Evolutionary conservation across 1,284 basidiomycete species (phyloP).

Genomic region (Microbotryomycetes sp.): DNA sequence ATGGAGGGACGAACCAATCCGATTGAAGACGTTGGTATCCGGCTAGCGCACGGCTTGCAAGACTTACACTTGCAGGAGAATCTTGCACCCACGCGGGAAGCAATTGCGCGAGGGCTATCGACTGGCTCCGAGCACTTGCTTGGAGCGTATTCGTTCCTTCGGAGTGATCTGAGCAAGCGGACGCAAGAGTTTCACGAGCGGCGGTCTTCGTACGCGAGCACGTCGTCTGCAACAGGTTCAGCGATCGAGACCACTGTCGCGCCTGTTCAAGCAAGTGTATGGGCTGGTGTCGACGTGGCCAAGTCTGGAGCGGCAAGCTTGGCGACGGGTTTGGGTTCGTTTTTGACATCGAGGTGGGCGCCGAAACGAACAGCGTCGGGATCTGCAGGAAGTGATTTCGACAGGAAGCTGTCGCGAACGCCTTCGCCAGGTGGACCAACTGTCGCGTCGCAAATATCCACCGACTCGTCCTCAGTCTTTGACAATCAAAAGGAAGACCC

Average conservation of each 20-base stretch:
- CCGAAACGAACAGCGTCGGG: not conserved
- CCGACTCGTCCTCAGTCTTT: not conserved
- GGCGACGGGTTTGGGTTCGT: constrained; percentile 14
- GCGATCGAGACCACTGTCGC: not conserved
- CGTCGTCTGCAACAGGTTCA: not conserved
- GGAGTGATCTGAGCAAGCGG: constrained; percentile 20
- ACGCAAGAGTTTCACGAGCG: constrained; percentile 1
- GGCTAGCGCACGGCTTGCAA: constrained; percentile 80
- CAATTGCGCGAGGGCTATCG: constrained; percentile 63
- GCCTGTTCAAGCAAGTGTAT: not conserved
- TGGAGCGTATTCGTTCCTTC: constrained; percentile 20
- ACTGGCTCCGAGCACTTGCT: constrained; percentile 68
- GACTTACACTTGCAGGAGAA: constrained; percentile 83
- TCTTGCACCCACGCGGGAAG: constrained; percentile 78
- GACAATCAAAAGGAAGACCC: not conserved
- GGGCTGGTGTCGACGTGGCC: constrained; percentile 27
- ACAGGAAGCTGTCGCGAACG: not conserved
- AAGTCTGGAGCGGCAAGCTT: constrained; percentile 19
- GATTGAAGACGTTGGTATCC: constrained; percentile 77
- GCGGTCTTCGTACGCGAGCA: not conserved
- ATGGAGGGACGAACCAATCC: constrained; percentile 80
- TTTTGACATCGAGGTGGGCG: constrained; percentile 4
- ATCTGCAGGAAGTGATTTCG: not conserved
- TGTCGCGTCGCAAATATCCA: not conserved
- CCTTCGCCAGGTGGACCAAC: not conserved